Evolutionary conservation across 2,329 filamentous ascomycete genomes (phyloP), one percentile per base, ranked within the genome.

Genomic region (Fusarium virguliforme): DNA sequence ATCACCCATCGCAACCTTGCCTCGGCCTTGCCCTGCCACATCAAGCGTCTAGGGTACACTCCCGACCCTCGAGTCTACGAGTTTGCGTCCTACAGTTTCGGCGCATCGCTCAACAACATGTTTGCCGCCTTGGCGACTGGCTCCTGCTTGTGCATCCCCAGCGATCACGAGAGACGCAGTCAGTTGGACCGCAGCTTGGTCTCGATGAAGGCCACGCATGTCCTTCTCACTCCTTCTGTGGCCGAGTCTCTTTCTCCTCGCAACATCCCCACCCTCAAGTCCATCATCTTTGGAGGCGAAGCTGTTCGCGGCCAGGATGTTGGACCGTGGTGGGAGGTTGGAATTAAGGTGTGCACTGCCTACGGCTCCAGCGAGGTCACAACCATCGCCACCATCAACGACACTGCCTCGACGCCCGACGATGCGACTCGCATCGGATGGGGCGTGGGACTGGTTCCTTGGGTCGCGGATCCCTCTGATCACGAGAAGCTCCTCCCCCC

Each of bases 401-500:
- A 35, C 8, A 37, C 58, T 4, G 48, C 58, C 6, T 26, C 32
- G 26, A 24, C 12, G 9, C 43, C 51, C 0, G 51, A 67, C 0
- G 53, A 68, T 6, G 53, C 30, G 0, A 56, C 28, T 4, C 22
- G 13, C 1, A 66, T 65, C 3, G 61, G 62, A 6, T 48, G 30
- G 15, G 65, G 59, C 4, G 38, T 48, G 0, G 68, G 68, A 3
- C 18, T 35, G 1, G 35, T 56, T 2, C 38, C 65, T 0, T 76
- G 75, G 75, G 63, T 77, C 6, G 68, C 75, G 3, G 57, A 65
- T 34, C 54, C 74, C 2, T 48, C 67, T 9, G 41, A 74, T 24
- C 70, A 70, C 24, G 37, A 76, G 12, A 26, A 9, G 3, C 54
- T 77, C 0, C 58, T 73, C 0, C 68, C 76, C 0, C 60, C 70